phyloP scores from a whole-genome alignment of 2,329 filamentous ascomycete genomes.

The Alternaria viburni region DNA sequence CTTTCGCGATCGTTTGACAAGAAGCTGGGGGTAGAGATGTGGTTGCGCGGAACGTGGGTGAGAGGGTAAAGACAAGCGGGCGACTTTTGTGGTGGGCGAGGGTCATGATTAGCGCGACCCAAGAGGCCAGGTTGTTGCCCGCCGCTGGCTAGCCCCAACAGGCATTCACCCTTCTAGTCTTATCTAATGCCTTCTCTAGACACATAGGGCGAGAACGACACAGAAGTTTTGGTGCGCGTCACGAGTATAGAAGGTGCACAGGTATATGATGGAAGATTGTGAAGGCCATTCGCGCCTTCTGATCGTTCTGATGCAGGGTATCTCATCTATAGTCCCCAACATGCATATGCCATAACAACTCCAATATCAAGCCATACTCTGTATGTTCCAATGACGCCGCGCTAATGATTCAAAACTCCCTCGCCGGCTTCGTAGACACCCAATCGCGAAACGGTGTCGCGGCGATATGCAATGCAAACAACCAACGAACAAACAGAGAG shows the following conservation, averaged over 20 bases:
- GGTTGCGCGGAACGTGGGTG: conserved; percentile 20
- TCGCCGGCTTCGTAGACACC: background rate
- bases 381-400: conserved; percentile 27
- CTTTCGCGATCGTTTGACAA: background rate
- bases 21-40: conserved; percentile 2
- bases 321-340: conserved; percentile 28
- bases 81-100: conserved; percentile 34
- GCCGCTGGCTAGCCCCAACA: conserved; percentile 24
- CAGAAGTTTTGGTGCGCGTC: background rate
- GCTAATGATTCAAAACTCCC: conserved; percentile 25
- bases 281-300: background rate
- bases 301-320: conserved; percentile 21
- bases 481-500: conserved; percentile 1
- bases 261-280: background rate
- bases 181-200: conserved; percentile 35
- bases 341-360: conserved; percentile 4
- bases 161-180: conserved; percentile 28
- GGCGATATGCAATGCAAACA: conserved; percentile 4
- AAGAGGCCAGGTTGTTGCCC: conserved; percentile 40
- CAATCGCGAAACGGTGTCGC: background rate
- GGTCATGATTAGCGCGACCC: conserved; percentile 18
- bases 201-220: conserved; percentile 16
- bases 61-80: conserved; percentile 13
- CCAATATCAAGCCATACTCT: background rate
- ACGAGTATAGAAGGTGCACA: background rate